These are phyloP conservation scores for Cyberlindnera suaveolens DNA, from an alignment of 805 yeast genomes.

Conservation along the genomic window DNA sequence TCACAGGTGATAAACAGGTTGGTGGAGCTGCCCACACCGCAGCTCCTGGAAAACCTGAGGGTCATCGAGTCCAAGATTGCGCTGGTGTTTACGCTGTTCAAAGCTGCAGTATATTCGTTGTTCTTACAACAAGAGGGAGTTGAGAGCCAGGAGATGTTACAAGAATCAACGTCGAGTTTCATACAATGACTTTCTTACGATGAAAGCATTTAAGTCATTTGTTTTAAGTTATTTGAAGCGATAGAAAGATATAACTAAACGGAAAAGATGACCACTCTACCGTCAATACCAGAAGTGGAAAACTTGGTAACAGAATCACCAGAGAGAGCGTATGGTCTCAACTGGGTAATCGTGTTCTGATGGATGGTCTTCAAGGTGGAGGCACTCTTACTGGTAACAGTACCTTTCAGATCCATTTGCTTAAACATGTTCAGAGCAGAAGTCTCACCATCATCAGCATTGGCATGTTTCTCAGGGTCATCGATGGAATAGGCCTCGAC, in stretches of 20 bases:
- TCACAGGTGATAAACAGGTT: slow-evolving; percentile 18
- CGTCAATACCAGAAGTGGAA: slow-evolving; percentile 83
- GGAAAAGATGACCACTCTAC: slow-evolving; percentile 77
- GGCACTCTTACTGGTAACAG: slow-evolving; percentile 40
- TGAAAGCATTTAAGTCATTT: neutral
- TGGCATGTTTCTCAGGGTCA: slow-evolving; percentile 49
- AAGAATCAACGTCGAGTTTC: slow-evolving; percentile 20
- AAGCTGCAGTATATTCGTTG: slow-evolving; percentile 65
- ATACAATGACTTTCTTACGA: neutral
- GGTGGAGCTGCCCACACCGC: slow-evolving; percentile 21
- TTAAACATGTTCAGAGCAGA: slow-evolving; percentile 89
- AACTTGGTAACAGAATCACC: slow-evolving; percentile 43
- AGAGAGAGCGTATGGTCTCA: slow-evolving; percentile 42
- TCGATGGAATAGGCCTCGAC: slow-evolving; percentile 41
- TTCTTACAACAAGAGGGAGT: slow-evolving; percentile 42
- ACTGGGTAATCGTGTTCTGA: slow-evolving; percentile 78
- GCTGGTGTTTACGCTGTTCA: slow-evolving; percentile 57
- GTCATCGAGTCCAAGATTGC: slow-evolving; percentile 58
- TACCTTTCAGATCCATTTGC: slow-evolving; percentile 93
- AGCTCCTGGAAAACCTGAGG: slow-evolving; percentile 45
- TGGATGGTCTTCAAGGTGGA: slow-evolving; percentile 68
- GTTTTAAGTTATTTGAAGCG: neutral
- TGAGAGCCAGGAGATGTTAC: slow-evolving; percentile 12
- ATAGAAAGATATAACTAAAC: slow-evolving; percentile 26
- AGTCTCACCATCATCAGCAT: slow-evolving; percentile 47